Percentiles rank a stretch among this genome's conserved stretches.
These are phyloP conservation scores for Skeletonema potamos DNA, from an alignment of 108 stramenopile species.

Conservation along the genomic window DNA sequence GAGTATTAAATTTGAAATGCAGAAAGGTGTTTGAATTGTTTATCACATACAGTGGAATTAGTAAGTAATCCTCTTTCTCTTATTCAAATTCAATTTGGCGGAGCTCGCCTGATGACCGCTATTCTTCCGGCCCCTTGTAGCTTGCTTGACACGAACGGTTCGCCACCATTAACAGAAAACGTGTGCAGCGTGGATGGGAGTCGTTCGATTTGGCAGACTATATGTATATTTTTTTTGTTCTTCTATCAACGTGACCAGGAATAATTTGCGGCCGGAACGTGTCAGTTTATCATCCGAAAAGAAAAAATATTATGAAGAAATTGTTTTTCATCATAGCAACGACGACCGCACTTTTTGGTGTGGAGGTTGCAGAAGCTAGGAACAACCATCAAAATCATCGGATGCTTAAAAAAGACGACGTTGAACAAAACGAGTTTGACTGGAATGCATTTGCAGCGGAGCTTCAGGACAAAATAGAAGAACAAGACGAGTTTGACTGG, in stretches of 20 bases:
- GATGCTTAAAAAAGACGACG: background rate
- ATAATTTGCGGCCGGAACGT: background rate
- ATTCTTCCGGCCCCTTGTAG: no score
- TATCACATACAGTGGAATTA: background rate
- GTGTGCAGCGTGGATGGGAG: background rate
- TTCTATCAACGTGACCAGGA: background rate
- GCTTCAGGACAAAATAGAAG: background rate
- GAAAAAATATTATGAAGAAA: background rate
- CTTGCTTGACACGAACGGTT: background rate
- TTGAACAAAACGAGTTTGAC: background rate
- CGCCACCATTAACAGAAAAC: background rate
- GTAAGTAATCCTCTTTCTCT: background rate
- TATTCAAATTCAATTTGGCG: background rate
- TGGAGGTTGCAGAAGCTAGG: background rate
- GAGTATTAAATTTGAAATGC: no score
- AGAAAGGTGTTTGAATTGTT: no score
- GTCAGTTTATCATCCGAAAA: background rate
- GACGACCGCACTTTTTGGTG: background rate
- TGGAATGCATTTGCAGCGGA: background rate
- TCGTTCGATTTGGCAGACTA: background rate
- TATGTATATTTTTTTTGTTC: background rate
- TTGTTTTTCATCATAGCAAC: background rate
- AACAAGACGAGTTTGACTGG: background rate
- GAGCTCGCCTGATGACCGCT: no score
- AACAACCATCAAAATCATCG: background rate